These are phyloP conservation scores for Ophiocordyceps australis DNA, from an alignment of 2,329 filamentous ascomycete species.

Conservation along the genomic window DNA sequence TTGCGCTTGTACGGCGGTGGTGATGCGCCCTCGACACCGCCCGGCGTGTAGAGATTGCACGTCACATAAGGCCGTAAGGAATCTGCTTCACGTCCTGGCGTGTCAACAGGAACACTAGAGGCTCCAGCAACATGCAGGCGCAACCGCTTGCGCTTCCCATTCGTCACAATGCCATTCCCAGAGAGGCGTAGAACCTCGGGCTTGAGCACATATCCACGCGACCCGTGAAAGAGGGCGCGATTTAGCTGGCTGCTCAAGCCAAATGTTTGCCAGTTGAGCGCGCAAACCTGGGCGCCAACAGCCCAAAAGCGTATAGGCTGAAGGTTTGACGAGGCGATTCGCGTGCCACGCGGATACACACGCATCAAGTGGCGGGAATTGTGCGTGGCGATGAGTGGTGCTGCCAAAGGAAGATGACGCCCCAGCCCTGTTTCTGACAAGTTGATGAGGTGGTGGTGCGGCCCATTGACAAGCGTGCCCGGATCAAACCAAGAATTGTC, in stretches of 20 bases:
- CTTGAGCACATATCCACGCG: slow-evolving; percentile 48
- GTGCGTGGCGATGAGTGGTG: slow-evolving; percentile 32
- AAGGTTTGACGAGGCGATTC: slow-evolving; percentile 48
- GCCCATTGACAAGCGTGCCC: slow-evolving; percentile 29
- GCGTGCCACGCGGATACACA: slow-evolving; percentile 50
- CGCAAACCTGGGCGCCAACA: slow-evolving; percentile 49
- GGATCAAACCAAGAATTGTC: slow-evolving; percentile 47
- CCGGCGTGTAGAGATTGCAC: slow-evolving; percentile 42
- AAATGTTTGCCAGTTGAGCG: slow-evolving; percentile 54
- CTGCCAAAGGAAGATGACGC: slow-evolving; percentile 26
- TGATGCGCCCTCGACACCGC: slow-evolving; percentile 24
- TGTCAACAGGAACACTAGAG: slow-evolving; percentile 39
- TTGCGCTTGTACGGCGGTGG: slow-evolving; percentile 25
- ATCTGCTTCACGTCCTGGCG: slow-evolving; percentile 26
- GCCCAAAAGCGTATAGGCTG: slow-evolving; percentile 47
- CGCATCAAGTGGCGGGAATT: slow-evolving; percentile 52
- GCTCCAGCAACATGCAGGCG: slow-evolving; percentile 43
- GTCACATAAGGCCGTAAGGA: slow-evolving; percentile 47
- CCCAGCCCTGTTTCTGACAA: slow-evolving; percentile 44
- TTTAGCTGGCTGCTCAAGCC: slow-evolving; percentile 49
- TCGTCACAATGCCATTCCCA: slow-evolving; percentile 29
- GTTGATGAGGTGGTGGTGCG: slow-evolving; percentile 50
- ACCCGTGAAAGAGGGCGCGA: slow-evolving; percentile 46
- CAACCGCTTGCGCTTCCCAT: slow-evolving; percentile 16
- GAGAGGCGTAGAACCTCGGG: slow-evolving; percentile 38